Evolutionary conservation across 78 protist genomes (phyloP).

Genomic region (Dictyostelium brefeldianum): DNA sequence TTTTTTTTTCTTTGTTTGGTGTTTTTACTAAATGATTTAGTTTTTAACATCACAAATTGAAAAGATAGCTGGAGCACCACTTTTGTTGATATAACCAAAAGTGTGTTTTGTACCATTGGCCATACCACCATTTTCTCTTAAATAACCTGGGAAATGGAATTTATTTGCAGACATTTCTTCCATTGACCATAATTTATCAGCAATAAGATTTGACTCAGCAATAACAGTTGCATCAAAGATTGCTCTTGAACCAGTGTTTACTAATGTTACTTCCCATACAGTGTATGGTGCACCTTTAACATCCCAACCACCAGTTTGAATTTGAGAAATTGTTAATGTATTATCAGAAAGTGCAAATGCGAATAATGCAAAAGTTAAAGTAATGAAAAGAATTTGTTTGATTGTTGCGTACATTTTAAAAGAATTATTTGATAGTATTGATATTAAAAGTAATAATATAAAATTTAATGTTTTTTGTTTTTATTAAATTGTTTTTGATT

Average conservation of each 20-base stretch:
- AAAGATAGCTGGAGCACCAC: neutral
- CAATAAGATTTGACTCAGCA: neutral
- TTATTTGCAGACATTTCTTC: neutral
- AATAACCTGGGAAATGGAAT: conserved; percentile 5
- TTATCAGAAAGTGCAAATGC: neutral
- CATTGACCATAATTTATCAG: neutral
- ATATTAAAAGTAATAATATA: no score
- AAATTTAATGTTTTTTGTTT: no score
- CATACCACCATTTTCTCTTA: neutral
- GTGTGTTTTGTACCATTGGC: neutral
- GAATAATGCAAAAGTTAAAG: neutral
- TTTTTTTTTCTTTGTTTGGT: neutral
- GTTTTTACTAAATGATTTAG: neutral
- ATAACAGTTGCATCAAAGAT: conserved; percentile 10
- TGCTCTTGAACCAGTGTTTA: neutral
- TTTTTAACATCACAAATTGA: conserved; percentile 13
- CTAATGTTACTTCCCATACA: conserved; percentile 9
- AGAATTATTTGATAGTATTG: no score
- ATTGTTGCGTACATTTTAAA: neutral
- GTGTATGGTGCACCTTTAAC: neutral
- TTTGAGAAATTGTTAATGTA: conserved; percentile 3
- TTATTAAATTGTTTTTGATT: neutral
- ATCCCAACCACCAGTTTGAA: conserved; percentile 28
- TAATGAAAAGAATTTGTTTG: neutral
- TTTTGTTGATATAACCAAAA: conserved; percentile 6